phyloP scores from a whole-genome alignment of 2,329 filamentous ascomycete species.

The Talaromyces islandicus region DNA sequence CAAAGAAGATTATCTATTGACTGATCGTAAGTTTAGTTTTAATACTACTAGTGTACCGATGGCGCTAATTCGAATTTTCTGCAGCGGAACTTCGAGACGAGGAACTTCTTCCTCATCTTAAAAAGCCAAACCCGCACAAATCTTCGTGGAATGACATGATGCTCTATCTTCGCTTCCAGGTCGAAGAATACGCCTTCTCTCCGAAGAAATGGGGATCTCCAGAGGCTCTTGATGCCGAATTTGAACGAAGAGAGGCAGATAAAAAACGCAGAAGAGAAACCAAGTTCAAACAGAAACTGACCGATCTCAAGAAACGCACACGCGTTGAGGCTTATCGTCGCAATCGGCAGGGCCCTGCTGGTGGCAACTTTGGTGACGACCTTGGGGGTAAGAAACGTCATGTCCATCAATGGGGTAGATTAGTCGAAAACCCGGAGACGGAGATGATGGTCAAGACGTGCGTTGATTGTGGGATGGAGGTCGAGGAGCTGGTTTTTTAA shows the following conservation, averaged over 20 bases:
- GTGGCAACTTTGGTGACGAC: conserved; percentile 66
- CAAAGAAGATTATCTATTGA: conserved; percentile 89
- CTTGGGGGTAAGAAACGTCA: conserved; percentile 65
- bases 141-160: conserved; percentile 98
- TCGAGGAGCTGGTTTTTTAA: conserved; percentile 59
- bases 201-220: conserved; percentile 82
- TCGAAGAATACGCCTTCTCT: conserved; percentile 85
- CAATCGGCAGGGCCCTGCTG: conserved; percentile 49
- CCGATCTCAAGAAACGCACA: conserved; percentile 89
- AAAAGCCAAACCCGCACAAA: conserved; percentile 90
- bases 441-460: conserved; percentile 64
- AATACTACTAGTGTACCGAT: not conserved
- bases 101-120: conserved; percentile 78
- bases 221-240: conserved; percentile 82
- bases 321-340: conserved; percentile 82
- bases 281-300: conserved; percentile 84
- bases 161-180: conserved; percentile 87
- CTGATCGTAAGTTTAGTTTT: conserved; percentile 61
- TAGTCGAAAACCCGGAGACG: conserved; percentile 53
- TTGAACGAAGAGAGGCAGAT: conserved; percentile 68
- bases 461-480: conserved; percentile 61
- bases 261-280: conserved; percentile 82
- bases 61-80: conserved; percentile 1
- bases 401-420: conserved; percentile 76
- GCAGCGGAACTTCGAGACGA: conserved; percentile 82